A percentile compares a stretch with the other conserved stretches of the same genome.
Conservation (phyloP, 331 rosid species). For the Telfairia occidentalis region DNA sequence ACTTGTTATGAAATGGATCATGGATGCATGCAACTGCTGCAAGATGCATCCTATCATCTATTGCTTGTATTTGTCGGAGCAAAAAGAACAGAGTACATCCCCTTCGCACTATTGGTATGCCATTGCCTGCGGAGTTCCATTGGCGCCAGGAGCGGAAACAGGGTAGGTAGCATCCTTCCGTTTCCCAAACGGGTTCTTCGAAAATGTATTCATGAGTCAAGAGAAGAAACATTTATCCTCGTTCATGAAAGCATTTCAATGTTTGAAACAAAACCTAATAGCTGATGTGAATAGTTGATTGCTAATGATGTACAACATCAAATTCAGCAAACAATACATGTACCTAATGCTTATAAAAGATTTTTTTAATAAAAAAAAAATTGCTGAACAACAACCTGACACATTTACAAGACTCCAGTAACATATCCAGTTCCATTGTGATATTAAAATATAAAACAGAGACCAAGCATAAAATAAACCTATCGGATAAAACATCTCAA, state of each 20-base stretch:
- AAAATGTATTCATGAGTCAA: conserved; percentile 60
- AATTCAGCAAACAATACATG: background rate
- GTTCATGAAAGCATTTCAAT: conserved; percentile 1
- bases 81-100: conserved; percentile 94
- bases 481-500: background rate
- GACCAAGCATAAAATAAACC: background rate
- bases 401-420: background rate
- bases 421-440: background rate
- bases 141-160: conserved; percentile 38
- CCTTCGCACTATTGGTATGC: conserved; percentile 89
- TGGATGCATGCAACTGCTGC: conserved; percentile 99
- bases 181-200: conserved; percentile 93
- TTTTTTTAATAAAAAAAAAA: background rate
- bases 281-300: background rate
- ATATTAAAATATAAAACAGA: background rate
- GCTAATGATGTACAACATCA: background rate
- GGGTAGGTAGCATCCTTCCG: conserved; percentile 66
- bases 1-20: conserved; percentile 57
- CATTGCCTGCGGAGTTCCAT: conserved; percentile 71
- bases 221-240: conserved; percentile 26
- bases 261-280: background rate
- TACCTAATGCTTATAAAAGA: background rate
- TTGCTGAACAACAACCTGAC: background rate
- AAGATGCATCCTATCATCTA: conserved; percentile 95
- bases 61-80: conserved; percentile 57